These are phyloP conservation scores for Alternaria tenuissima DNA, from an alignment of 2,329 filamentous ascomycete species.

Conservation along the genomic window DNA sequence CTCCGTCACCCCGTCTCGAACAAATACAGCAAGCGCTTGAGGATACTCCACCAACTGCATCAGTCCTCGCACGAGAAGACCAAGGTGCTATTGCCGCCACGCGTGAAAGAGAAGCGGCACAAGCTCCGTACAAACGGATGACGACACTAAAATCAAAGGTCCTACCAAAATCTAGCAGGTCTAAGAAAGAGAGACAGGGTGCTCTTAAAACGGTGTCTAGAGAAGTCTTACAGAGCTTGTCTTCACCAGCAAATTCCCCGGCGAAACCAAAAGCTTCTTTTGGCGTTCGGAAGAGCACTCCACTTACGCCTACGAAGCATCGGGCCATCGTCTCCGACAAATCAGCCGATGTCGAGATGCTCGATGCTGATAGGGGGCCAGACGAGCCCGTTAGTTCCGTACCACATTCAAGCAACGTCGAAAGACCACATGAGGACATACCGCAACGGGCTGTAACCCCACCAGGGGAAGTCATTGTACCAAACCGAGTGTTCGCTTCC, in stretches of 20 bases:
- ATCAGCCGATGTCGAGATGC: conserved; percentile 32
- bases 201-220: conserved; percentile 41
- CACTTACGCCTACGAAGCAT: conserved; percentile 22
- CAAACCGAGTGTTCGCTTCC: conserved; percentile 65
- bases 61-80: conserved; percentile 42
- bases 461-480: conserved; percentile 46
- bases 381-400: conserved; percentile 33
- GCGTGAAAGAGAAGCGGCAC: conserved; percentile 27
- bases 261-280: conserved; percentile 9
- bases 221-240: conserved; percentile 30
- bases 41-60: conserved; percentile 29
- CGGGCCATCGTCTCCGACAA: background rate
- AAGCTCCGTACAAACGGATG: conserved; percentile 25
- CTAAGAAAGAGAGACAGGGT: conserved; percentile 33
- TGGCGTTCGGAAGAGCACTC: conserved; percentile 14
- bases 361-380: conserved; percentile 21
- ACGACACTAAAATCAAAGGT: conserved; percentile 35
- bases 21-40: conserved; percentile 31
- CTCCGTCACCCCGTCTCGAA: conserved; percentile 23
- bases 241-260: conserved; percentile 25
- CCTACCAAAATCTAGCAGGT: conserved; percentile 23
- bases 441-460: conserved; percentile 25
- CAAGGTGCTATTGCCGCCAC: conserved; percentile 45
- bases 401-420: conserved; percentile 17
- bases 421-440: conserved; percentile 7